Base-by-base conservation (phyloP, 176 grass and related monocot genomes). In the Zizania latifolia region DNA sequence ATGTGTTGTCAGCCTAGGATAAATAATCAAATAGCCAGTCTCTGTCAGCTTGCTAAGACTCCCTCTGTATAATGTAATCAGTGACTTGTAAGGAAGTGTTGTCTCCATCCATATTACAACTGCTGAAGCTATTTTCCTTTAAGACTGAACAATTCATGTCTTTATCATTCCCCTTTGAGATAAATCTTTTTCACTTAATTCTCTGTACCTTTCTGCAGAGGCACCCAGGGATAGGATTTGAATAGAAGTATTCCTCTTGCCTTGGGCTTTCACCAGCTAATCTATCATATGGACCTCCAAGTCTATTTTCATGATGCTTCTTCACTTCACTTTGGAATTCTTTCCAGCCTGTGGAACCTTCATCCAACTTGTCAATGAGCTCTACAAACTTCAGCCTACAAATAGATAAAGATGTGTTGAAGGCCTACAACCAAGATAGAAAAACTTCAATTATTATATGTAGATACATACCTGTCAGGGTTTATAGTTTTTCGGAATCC, bases 401-500 rank as follows among this genome's bases (percentile, higher is more conserved):
- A 6, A 45, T 8, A 45, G 30, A 9, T 53, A 29, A 28, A 16
- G 2, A 43, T 14, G 36, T 45, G 74, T 22, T 27, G 14, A 43
- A 65, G 1, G 26, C 0, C 1, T n/a, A 74, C 3, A 68, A 70
- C 54, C 22, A 40, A 65, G 17, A 66, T 24, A 11, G 0, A 61
- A 37, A 43, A 57, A 65, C 1, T 4, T 5, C 11, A 51, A 11
- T 62, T 55, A 3, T 21, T 43, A 22, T 67, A 32, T 55, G 2
- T 14, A 35, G 22, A 39, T 28, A 28, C 13, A 11, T 70, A 92
- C 92, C 92, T 92, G 57, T 95, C 85, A 32, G 92, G 92, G 62
- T 82, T 86, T 56, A 95, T 92, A 16, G 89, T 95, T 72, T 95
- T 95, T n/a, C 70, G 46, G 71, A 95, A 95, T 5, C 86, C 85